phyloP scores from a whole-genome alignment of 1,284 basidiomycete genomes.

The Leucocoprinus gongylophorus region DNA sequence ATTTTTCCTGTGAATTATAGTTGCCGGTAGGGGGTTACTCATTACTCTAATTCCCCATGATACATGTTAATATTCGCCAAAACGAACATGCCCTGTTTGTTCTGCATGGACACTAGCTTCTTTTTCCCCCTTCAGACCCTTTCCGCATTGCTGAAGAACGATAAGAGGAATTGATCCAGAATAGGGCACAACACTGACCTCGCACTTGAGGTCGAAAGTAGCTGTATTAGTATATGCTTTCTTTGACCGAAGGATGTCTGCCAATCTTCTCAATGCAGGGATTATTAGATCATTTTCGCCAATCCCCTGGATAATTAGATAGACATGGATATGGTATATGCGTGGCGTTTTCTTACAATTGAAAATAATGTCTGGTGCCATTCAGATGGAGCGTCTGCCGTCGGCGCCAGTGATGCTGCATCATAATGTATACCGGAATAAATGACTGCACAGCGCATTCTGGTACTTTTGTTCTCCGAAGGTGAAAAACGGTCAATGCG shows the following conservation, averaged over 20 bases:
- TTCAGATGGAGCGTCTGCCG: conserved; percentile 62
- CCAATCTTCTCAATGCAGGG: conserved; percentile 63
- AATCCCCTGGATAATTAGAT: background rate
- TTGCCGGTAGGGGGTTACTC: too few relatives aligned
- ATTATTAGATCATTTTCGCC: conserved; percentile 47
- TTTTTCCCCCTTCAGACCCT: conserved; percentile 87
- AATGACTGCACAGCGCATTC: conserved; percentile 58
- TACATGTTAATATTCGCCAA: conserved; percentile 72
- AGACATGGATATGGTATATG: background rate
- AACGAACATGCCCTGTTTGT: conserved; percentile 78
- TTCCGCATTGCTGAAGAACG: conserved; percentile 51
- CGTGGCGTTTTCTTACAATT: conserved; percentile 30
- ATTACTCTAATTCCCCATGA: too few relatives aligned
- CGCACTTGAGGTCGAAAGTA: conserved; percentile 83
- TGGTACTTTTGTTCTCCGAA: conserved; percentile 20
- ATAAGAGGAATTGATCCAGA: background rate
- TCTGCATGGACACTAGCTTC: conserved; percentile 83
- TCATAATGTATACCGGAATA: conserved; percentile 97
- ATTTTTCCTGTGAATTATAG: conserved; percentile 2
- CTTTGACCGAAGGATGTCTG: conserved; percentile 62
- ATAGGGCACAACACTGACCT: conserved; percentile 25
- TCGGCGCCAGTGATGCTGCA: conserved; percentile 76
- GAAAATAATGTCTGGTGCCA: conserved; percentile 89
- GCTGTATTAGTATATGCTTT: conserved; percentile 87
- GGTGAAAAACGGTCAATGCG: conserved; percentile 82